Percentiles rank a stretch among this genome's conserved stretches.
Evolutionary conservation across 169 alveolate genomes (phyloP).

Genomic region (Cryptosporidium ubiquitum): DNA sequence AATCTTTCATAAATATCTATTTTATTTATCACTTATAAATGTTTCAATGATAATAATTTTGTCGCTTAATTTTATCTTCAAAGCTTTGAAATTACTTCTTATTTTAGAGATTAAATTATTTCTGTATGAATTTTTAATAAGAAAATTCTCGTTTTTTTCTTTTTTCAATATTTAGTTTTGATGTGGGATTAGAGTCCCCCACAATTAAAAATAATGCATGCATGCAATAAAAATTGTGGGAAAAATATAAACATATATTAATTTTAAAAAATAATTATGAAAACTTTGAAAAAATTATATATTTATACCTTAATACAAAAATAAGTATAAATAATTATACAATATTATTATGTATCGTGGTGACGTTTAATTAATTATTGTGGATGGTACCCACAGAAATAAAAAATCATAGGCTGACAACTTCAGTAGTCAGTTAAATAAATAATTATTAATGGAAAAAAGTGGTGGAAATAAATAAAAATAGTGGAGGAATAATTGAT

Average conservation of each 20-base stretch:
- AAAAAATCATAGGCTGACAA: conserved; percentile 40
- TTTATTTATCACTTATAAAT: not conserved
- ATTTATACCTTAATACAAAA: not conserved
- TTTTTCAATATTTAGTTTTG: not conserved
- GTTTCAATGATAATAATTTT: not conserved
- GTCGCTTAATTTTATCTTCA: not conserved
- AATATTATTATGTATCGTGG: conserved; percentile 50
- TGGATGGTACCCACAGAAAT: conserved; percentile 49
- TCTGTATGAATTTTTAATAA: not conserved
- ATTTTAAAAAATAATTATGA: not conserved
- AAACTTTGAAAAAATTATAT: not conserved
- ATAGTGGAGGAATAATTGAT: conserved; percentile 1
- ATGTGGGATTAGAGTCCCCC: not conserved
- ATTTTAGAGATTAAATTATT: not conserved
- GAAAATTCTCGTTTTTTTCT: not conserved
- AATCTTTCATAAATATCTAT: not conserved
- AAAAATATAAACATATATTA: conserved; percentile 6
- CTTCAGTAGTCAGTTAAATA: conserved; percentile 8
- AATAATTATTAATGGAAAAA: not conserved
- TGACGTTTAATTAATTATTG: conserved; percentile 27
- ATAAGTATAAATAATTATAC: conserved; percentile 22
- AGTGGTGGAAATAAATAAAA: conserved; percentile 3
- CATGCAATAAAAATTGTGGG: conserved; percentile 17
- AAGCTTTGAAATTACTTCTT: not conserved
- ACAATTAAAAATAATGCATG: conserved; percentile 3